Evolutionary conservation across 2,329 filamentous ascomycete genomes (phyloP), one percentile per base, ranked within the genome.

Genomic region (Trichophyton rubrum): DNA sequence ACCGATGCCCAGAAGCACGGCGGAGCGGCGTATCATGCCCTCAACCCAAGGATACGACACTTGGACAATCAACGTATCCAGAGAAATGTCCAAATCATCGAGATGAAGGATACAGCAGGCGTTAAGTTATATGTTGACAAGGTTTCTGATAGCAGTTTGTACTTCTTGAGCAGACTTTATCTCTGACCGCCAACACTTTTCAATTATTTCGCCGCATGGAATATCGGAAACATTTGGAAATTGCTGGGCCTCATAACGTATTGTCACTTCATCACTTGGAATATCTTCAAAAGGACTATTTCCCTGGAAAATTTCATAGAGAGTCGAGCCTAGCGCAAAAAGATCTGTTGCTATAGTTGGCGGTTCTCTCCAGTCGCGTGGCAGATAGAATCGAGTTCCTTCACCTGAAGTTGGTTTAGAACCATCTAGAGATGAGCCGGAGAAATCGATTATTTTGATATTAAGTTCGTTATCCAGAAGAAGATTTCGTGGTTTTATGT

Each of bases 401-500:
- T 65, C 62, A 45, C 58, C 56, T 56, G 61, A 62, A 24, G 65
- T 60, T 41, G 67, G 60, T 60, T 63, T 59, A 13, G 66, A 64
- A 6, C 68, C 66, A 43, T 65, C 64, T 59, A 71, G 62, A 30
- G 73, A 68, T 4, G 70, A 71, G 49, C 73, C 72, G 51, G 67
- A 65, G 62, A 75, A 74, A 58, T 74, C 72, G 22, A 69, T 70
- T 59, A 77, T 73, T 59, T 68, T 67, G 60, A 75, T 66, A 61
- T 71, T 62, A 20, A 75, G 66, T 58, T 66, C 53, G 22, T 65
- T 63, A 62, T 75, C 71, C 17, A 77, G 62, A 0, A 76, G 66
- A 59, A 76, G 71, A 62, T 77, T 75, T 56, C 68, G 70, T 2
- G 73, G 72, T 63, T 71, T 69, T 33, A 76, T 65, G 63, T 77